Base-by-base conservation (phyloP, 768 basidiomycete genomes). In the Roridomyces roridus region DNA sequence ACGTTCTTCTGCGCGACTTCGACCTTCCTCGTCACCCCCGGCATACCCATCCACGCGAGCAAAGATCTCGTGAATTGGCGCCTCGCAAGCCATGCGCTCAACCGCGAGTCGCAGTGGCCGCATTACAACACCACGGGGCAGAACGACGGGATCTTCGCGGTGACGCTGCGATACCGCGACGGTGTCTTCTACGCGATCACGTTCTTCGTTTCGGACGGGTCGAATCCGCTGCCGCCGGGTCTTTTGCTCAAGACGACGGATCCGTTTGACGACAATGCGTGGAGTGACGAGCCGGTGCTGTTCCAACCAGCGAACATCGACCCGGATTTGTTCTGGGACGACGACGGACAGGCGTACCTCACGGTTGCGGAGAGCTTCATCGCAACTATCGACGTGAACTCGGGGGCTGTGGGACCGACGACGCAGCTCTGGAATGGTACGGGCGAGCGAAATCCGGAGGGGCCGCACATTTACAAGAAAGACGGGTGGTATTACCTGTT, bases 401-500 rank as follows among this genome's bases (percentile, higher is more conserved):
- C 66, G 45, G 52, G 54, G 55, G 58, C 46, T n/a, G 24, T 52
- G 45, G 56, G 56, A 24, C 56, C 57, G 29, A 24, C 37, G 31
- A 49, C 34, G 10, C 45, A 47, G 26, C 44, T 54, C 29, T 52
- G 51, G 57, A 53, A 52, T 23, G 57, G 51, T n/a, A 52, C 51
- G 40, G 51, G 50, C 9, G 46, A 54, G 24, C 21, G 37, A 17
- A 53, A 53, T 41, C 53, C 59, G n/a, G 59, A 60, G 20, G 59
- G 59, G 7, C 51, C 52, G 24, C 59, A 60, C 39, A 37, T 60
- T 17, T 60, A 55, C 47, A 55, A 51, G 44, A 56, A 34, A 65
- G 68, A 59, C 21, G 43, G 57, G 52, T 57, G 41, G 21, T 73
- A 72, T 49, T 74, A 74, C 65, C 67, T 74, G 23, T 46, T 72